Conservation (phyloP, 1,139 yeast species). For the Pichiaceae sp. region DNA sequence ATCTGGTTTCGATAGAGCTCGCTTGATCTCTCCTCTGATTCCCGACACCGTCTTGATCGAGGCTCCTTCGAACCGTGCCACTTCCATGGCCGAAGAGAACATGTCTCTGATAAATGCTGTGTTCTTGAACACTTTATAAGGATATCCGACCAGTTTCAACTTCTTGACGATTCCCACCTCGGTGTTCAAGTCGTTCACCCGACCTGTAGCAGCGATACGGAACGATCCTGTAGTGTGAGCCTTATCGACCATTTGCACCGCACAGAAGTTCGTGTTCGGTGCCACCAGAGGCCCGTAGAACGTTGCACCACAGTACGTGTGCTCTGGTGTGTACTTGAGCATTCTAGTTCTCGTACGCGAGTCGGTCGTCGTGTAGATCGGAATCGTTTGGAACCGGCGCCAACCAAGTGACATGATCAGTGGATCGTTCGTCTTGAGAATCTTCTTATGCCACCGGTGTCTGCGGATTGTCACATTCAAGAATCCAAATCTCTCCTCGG, state of each 20-base stretch:
- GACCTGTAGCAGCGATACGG: slow-evolving; percentile 96
- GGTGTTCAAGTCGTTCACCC: slow-evolving; percentile 87
- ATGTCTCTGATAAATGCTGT: slow-evolving; percentile 96
- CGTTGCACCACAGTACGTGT: slow-evolving; percentile 92
- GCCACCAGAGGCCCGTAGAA: slow-evolving; percentile 97
- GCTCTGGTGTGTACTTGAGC: slow-evolving; percentile 98
- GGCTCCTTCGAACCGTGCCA: slow-evolving; percentile 97
- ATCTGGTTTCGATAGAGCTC: slow-evolving; percentile 90
- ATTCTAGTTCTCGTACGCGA: slow-evolving; percentile 95
- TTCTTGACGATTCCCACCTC: slow-evolving; percentile 90
- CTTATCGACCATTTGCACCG: slow-evolving; percentile 81
- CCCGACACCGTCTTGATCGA: slow-evolving; percentile 95
- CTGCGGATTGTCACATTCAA: slow-evolving; percentile 91
- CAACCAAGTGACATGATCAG: slow-evolving; percentile 89
- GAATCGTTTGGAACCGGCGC: slow-evolving; percentile 97
- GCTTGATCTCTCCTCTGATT: slow-evolving; percentile 92
- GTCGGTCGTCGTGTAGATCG: slow-evolving; percentile 92
- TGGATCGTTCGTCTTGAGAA: slow-evolving; percentile 92
- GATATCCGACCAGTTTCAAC: slow-evolving; percentile 89
- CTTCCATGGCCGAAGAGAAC: slow-evolving; percentile 89
- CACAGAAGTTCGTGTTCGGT: slow-evolving; percentile 96
- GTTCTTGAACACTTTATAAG: slow-evolving; percentile 87
- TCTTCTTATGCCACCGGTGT: slow-evolving; percentile 98
- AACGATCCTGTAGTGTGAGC: slow-evolving; percentile 82
- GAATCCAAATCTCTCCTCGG: slow-evolving; percentile 90